Conservation (phyloP, 108 stramenopile genomes). For the Stephanodiscus triporus region DNA sequence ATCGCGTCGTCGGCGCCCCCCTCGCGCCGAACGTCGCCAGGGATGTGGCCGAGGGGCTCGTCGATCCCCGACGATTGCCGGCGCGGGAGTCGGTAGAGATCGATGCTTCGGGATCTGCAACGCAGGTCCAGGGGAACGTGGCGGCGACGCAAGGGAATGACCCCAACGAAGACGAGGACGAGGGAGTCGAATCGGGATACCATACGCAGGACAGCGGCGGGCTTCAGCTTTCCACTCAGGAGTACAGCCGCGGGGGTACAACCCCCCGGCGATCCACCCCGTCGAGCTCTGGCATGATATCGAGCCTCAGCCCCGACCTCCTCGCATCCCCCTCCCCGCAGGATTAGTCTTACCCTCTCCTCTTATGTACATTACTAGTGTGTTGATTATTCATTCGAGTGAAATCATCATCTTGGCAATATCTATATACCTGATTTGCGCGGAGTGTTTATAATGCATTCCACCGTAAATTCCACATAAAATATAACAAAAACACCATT, state of each 20-base stretch:
- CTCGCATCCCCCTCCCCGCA: constrained; percentile 44
- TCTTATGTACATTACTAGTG: neutral
- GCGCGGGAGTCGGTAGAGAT: neutral
- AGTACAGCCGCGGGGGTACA: constrained; percentile 19
- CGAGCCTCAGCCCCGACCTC: constrained; percentile 50
- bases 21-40: constrained; percentile 30
- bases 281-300: constrained; percentile 40
- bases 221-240: constrained; percentile 6
- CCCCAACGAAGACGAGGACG: constrained; percentile 20
- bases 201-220: neutral
- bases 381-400: no score
- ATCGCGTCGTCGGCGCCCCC: constrained; percentile 56
- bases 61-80: constrained; percentile 36
- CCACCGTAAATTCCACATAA: no score
- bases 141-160: constrained; percentile 13
- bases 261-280: constrained; percentile 39
- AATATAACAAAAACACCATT: no score
- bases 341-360: constrained; percentile 6
- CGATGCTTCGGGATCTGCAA: neutral
- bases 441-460: no score
- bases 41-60: constrained; percentile 49
- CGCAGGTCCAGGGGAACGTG: neutral
- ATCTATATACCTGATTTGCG: no score
- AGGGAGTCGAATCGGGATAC: constrained; percentile 14
- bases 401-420: no score